Conservation (phyloP, 2,329 filamentous ascomycete genomes). For the Penicillium sp. region DNA sequence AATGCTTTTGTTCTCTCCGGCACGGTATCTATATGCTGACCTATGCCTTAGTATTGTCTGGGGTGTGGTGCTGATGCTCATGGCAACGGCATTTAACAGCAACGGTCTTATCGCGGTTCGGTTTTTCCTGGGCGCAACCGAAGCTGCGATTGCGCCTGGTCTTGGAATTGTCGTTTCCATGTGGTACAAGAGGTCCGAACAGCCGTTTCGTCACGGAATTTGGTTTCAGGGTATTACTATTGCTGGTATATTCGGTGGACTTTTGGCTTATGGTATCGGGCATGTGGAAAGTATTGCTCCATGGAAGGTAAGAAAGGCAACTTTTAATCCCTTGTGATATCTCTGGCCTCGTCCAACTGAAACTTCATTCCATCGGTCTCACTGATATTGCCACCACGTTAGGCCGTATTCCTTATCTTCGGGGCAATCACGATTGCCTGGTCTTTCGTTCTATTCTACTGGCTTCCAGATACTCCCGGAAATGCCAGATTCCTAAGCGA, state of each 20-base stretch:
- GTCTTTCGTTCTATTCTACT: not conserved
- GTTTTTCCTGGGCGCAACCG: not conserved
- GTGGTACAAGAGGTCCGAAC: not conserved
- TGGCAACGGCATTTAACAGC: not conserved
- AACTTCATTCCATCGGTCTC: no score
- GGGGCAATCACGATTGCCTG: not conserved
- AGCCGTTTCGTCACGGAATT: not conserved
- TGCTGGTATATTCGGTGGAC: slow-evolving; percentile 5
- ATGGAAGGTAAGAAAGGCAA: slow-evolving; percentile 1
- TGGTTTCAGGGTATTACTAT: not conserved
- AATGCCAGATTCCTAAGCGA: not conserved
- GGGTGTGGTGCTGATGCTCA: slow-evolving; percentile 6
- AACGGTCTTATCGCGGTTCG: not conserved
- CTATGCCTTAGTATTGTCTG: not conserved
- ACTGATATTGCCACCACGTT: not conserved
- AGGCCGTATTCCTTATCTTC: slow-evolving; percentile 2
- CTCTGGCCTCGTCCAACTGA: no score
- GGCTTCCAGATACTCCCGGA: not conserved
- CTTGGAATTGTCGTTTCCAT: not conserved
- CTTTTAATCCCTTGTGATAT: no score
- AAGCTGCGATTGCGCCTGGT: not conserved
- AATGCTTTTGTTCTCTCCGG: no score
- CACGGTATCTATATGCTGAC: not conserved
- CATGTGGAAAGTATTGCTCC: slow-evolving; percentile 1
- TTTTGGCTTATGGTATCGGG: slow-evolving; percentile 3